Evolutionary conservation across 257 asterid genomes (phyloP).

Genomic region (Nicotiana tabacum): DNA sequence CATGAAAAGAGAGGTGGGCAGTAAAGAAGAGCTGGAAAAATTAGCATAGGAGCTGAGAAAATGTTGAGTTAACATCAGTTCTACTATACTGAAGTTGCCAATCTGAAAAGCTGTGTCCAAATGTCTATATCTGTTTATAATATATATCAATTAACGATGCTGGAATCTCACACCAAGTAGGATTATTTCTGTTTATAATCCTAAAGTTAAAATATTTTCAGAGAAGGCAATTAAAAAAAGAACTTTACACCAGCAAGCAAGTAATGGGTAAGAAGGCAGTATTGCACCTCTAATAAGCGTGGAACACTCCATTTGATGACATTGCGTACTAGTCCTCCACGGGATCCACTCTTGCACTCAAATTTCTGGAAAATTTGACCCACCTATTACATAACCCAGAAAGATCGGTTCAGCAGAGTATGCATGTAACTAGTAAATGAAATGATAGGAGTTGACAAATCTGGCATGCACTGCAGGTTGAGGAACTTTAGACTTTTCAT

Average conservation of each 20-base stretch:
- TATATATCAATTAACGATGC: background rate
- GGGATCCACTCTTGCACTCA: slow-evolving; percentile 51
- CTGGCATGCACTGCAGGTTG: background rate
- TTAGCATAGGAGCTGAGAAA: background rate
- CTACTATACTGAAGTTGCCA: background rate
- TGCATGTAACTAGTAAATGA: background rate
- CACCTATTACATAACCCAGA: slow-evolving; percentile 31
- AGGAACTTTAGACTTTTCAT: background rate
- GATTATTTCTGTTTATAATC: background rate
- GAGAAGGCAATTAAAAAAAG: background rate
- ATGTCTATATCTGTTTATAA: background rate
- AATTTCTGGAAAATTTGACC: slow-evolving; percentile 82
- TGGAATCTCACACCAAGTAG: background rate
- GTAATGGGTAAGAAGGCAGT: background rate
- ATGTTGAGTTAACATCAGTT: background rate
- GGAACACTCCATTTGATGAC: slow-evolving; percentile 81
- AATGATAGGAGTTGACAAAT: background rate
- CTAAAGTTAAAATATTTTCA: background rate
- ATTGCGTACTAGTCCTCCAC: slow-evolving; percentile 59
- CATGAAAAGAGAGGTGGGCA: background rate
- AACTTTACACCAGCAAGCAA: background rate
- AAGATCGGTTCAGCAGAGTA: background rate
- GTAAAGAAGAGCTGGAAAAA: background rate
- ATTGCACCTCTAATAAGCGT: slow-evolving; percentile 57
- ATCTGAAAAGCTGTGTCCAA: background rate